Percentiles rank a stretch among this genome's conserved stretches.
phyloP scores from a whole-genome alignment of 345 rosid genomes.

The Euphorbia pulcherrima region DNA sequence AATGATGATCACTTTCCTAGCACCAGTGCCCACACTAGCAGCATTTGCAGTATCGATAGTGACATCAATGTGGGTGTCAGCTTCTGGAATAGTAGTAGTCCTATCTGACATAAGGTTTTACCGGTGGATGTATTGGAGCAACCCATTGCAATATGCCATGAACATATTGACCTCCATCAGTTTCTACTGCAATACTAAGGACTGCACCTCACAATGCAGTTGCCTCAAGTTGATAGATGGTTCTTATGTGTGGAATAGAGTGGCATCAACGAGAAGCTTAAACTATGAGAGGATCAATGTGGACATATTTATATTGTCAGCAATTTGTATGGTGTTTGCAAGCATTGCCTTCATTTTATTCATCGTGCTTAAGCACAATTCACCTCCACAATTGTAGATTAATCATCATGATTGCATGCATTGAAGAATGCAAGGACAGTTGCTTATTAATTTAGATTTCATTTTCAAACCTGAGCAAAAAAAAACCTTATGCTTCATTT shows the following conservation, averaged over 20 bases:
- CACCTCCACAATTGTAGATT: constrained; percentile 12
- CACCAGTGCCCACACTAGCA: constrained; percentile 32
- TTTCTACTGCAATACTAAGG: constrained; percentile 23
- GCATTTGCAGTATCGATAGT: constrained; percentile 35
- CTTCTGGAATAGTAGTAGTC: constrained; percentile 31
- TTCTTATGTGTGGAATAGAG: constrained; percentile 31
- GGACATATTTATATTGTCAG: constrained; percentile 23
- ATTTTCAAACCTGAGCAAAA: not conserved
- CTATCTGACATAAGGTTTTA: constrained; percentile 31
- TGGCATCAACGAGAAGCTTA: constrained; percentile 29
- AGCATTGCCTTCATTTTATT: constrained; percentile 30
- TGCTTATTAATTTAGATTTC: not conserved
- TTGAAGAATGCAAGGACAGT: too few species aligned
- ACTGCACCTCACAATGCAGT: constrained; percentile 23
- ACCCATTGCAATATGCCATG: constrained; percentile 29
- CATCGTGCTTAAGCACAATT: constrained; percentile 32
- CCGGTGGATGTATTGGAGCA: constrained; percentile 35
- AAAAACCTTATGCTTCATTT: too few species aligned
- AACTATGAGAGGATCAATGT: constrained; percentile 17
- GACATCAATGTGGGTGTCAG: constrained; percentile 31
- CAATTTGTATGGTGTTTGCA: constrained; percentile 30
- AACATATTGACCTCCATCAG: constrained; percentile 19
- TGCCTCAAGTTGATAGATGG: constrained; percentile 32
- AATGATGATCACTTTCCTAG: constrained; percentile 42
- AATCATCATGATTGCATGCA: not conserved